Evolutionary conservation across 305 asterid genomes (phyloP).

Genomic region (Fraxinus velutina): DNA sequence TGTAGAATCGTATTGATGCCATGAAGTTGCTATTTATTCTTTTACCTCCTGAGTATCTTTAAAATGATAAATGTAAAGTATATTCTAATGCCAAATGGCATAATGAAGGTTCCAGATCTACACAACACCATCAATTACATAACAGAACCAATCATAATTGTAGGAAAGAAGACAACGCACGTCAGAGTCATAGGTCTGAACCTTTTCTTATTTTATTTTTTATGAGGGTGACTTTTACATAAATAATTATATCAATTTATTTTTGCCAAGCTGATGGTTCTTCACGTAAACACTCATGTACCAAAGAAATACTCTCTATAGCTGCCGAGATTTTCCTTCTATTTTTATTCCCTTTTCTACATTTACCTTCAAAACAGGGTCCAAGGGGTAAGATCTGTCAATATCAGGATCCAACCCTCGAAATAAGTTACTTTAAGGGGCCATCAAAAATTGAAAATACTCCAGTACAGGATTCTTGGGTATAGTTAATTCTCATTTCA

Average conservation of each 20-base stretch:
- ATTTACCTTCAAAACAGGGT: not conserved
- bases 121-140: not conserved
- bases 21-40: not conserved
- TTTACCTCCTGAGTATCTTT: not conserved
- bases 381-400: not conserved
- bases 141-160: not conserved
- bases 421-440: not conserved
- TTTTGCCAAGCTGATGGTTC: not conserved
- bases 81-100: not conserved
- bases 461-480: not conserved
- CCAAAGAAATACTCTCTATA: slow-evolving; percentile 1
- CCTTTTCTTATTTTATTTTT: not conserved
- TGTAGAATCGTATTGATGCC: not conserved
- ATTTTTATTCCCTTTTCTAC: not conserved
- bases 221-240: not conserved
- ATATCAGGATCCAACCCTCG: not conserved
- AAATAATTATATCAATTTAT: not conserved
- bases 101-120: not conserved
- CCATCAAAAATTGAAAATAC: not conserved
- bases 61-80: not conserved
- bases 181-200: not conserved
- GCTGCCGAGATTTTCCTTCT: slow-evolving; percentile 7
- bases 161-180: not conserved
- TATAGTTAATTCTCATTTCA: not conserved
- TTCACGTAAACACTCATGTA: not conserved